Base-by-base conservation (phyloP, 1,284 basidiomycete species). In the Somion occarium region DNA sequence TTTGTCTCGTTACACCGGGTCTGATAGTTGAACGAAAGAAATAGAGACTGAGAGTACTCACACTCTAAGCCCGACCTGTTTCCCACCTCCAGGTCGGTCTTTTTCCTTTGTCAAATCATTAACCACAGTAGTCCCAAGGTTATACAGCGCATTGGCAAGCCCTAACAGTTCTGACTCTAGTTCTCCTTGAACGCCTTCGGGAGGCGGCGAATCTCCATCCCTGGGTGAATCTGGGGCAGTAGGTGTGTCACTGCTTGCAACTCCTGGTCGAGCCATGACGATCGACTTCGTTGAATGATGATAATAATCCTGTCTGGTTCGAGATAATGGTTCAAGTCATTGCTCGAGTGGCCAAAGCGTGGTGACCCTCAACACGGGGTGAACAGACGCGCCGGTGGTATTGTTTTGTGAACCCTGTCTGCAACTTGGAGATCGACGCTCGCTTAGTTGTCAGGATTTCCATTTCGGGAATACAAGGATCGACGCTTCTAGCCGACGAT, bases 91-190 rank as follows among this genome's bases (percentile, higher is more conserved):
- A 7, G 77, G 74, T 54, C 81, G 83, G 59, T 85, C 83, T 48
- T 81, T 76, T 60, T 89, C 87, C 64, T 87, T 88, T 4, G 85
- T 86, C 3, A 83, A 79, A 62, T 90, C 87, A 48, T 82, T 85
- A 57, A 89, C 82, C 13, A 88, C 85, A 0, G 87, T 88, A 4
- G 85, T 87, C 15, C 86, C 87, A 3, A 90, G 71, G 56, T 89
- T 87, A 61, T 89, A 89, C 20, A 90, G 67, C 1, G 83, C 82
- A 53, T 85, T 84, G 13, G 84, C 85, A 7, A 90, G 80, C 0
- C 82, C 85, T 26, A 87, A 67, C 1, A 90, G 64, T 63, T 89
- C 86, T n/a, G 86, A 66, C 60, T 90, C 87, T 9, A 89, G 64
- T 59, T 89, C 86, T 15, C 86, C 87, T 59, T 88, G 85, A 0